A percentile compares a stretch with the other conserved stretches of the same genome.
Conservation (phyloP, 2,329 filamentous ascomycete genomes). For the Aspergillus versicolor region DNA sequence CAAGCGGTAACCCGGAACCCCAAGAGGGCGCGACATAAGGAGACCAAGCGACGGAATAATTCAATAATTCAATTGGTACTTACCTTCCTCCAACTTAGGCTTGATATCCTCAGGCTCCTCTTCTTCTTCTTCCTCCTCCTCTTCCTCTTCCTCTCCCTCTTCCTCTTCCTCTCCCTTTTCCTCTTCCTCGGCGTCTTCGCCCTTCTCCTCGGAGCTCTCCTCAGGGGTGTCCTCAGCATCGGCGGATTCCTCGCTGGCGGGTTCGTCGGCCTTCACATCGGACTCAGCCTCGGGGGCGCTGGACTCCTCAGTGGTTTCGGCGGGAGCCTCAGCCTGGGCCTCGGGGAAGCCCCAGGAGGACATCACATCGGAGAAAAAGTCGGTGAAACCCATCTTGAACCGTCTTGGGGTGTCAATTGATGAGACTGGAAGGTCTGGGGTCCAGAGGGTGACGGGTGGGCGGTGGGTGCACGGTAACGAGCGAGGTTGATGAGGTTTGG, state of each 20-base stretch:
- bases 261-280: conserved; percentile 36
- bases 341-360: conserved; percentile 63
- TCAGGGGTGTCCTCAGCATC: conserved; percentile 51
- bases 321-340: conserved; percentile 60
- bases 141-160: conserved; percentile 66
- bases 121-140: conserved; percentile 79
- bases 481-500: conserved; percentile 32
- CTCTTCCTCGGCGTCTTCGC: conserved; percentile 52
- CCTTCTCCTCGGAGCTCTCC: conserved; percentile 53
- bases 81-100: conserved; percentile 88
- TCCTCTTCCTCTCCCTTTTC: conserved; percentile 45
- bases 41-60: conserved; percentile 6
- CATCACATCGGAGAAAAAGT: conserved; percentile 64
- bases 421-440: conserved; percentile 28
- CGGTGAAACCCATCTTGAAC: conserved; percentile 61
- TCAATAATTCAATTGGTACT: conserved; percentile 43
- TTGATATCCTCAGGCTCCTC: conserved; percentile 83
- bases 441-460: conserved; percentile 19
- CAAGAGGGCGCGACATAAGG: background rate
- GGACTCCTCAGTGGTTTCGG: conserved; percentile 49
- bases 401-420: conserved; percentile 30
- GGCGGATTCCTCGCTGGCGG: conserved; percentile 42
- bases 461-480: conserved; percentile 26
- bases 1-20: background rate
- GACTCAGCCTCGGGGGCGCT: conserved; percentile 43